Evolutionary conservation across 768 basidiomycete genomes (phyloP), one percentile per base, ranked within the genome.

Genomic region (Sarcodon sp.): DNA sequence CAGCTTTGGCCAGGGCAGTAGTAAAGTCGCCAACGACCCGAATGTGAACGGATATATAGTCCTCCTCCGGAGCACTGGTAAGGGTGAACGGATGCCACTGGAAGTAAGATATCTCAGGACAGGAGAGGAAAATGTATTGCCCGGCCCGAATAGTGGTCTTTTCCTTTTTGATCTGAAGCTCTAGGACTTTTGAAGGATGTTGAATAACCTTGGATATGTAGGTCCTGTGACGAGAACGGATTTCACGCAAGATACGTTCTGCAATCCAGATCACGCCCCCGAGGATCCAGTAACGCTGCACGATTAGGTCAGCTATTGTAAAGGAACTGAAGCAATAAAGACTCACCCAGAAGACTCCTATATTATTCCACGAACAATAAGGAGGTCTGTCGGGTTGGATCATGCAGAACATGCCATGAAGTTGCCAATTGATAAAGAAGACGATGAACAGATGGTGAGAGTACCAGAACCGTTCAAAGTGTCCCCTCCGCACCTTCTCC

Each of bases 71-170:
- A 0, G 93, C 90, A 55, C 86, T 84, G 33, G 90, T 94, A 51
- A 96, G 76, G 12, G 92, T 94, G 73, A 96, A 96, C 7, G 92
- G 91, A 59, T 97, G 93, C 87, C 91, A 97, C 61, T 96, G 90
- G 73, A 85, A 93, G 69, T 90, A 94, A 15, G 85, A 89, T 43
- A 97, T 71, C 64, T 90, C 87, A 7, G 92, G 93, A 67, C 88
- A 91, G 54, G 71, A 82, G 44, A 96, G 64, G 71, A 94, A 92
- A 62, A 97, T 87, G 64, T 96, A 97, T 62, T 94, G 88, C 15
- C 91, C 91, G 1, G 91, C 89, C 9, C 82, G 75, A 31, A 77
- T 79, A 1, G 69, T 81, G 0, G 79, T 89, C 67, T 83, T 86
- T 59, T 96, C 93, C 66, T 96, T 96, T 73, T 93, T 96, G 74